Evolutionary conservation across 2,329 filamentous ascomycete species (phyloP).

Genomic region (Fusarium anguioides): DNA sequence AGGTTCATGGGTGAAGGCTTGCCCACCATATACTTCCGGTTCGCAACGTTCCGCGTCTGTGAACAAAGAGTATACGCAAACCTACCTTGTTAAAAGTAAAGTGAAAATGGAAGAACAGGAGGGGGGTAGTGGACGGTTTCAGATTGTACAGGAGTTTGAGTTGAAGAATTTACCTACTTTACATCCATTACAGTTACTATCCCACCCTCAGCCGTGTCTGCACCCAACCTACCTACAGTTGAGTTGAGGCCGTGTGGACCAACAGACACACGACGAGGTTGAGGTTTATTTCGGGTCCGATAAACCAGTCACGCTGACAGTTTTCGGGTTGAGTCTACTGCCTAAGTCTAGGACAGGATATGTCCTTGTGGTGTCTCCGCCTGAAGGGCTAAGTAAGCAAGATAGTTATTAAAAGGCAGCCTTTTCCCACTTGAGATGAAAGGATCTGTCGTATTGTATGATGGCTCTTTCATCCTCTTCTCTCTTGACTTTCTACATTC

Average conservation of each 20-base stretch:
- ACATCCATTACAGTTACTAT: slow-evolving; percentile 27
- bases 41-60: slow-evolving; percentile 26
- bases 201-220: slow-evolving; percentile 36
- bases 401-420: slow-evolving; percentile 22
- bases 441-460: slow-evolving; percentile 8
- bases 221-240: too few species aligned
- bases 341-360: slow-evolving; percentile 22
- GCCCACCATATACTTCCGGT: slow-evolving; percentile 17
- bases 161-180: slow-evolving; percentile 15
- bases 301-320: slow-evolving; percentile 36
- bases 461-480: slow-evolving; percentile 25
- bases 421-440: slow-evolving; percentile 13
- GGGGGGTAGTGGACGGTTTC: slow-evolving; percentile 31
- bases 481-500: slow-evolving; percentile 13
- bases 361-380: slow-evolving; percentile 13
- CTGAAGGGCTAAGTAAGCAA: slow-evolving; percentile 28
- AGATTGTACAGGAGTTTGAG: slow-evolving; percentile 4
- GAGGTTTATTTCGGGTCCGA: slow-evolving; percentile 20
- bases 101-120: slow-evolving; percentile 2
- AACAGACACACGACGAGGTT: slow-evolving; percentile 27
- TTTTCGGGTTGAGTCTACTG: slow-evolving; percentile 23
- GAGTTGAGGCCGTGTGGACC: slow-evolving; percentile 34
- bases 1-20: slow-evolving; percentile 19
- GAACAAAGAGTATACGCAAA: not conserved
- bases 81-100: not conserved